Conservation (phyloP, 2,329 filamentous ascomycete species). For the Penicillium sp. region DNA sequence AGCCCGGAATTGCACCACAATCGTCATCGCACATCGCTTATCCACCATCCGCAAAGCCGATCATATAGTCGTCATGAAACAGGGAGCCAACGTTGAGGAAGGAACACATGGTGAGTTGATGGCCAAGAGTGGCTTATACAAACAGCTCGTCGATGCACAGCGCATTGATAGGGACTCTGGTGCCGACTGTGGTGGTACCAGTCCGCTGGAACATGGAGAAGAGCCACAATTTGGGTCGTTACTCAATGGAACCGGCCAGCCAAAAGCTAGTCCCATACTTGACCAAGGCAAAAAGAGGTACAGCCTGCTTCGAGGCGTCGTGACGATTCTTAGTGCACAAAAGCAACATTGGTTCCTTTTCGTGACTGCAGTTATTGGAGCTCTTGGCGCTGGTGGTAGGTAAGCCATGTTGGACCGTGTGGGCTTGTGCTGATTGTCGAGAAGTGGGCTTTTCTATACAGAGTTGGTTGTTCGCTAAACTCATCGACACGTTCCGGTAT, state of each 20-base stretch:
- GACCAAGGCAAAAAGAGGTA: neutral
- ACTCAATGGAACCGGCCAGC: neutral
- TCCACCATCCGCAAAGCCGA: constrained; percentile 42
- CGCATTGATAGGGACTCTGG: constrained; percentile 25
- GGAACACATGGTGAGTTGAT: constrained; percentile 41
- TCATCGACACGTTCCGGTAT: constrained; percentile 55
- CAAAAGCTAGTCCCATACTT: neutral
- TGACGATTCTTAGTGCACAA: neutral
- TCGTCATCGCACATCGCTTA: constrained; percentile 44
- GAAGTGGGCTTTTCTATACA: constrained; percentile 41
- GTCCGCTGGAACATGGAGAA: neutral
- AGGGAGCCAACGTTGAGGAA: constrained; percentile 38
- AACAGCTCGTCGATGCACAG: constrained; percentile 56
- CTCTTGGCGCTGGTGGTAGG: neutral
- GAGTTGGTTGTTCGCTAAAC: constrained; percentile 53
- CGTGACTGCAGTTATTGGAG: neutral
- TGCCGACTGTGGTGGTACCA: neutral
- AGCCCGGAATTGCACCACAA: constrained; percentile 35
- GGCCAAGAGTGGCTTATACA: constrained; percentile 48
- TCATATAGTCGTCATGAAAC: constrained; percentile 43
- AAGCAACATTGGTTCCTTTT: neutral
- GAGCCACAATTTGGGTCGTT: neutral
- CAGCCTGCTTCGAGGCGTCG: neutral
- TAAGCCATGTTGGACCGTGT: neutral
- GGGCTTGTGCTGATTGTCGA: constrained; percentile 39